phyloP scores from a whole-genome alignment of 495 filamentous ascomycete species.

The Pseudomonodictys pantanalensis region DNA sequence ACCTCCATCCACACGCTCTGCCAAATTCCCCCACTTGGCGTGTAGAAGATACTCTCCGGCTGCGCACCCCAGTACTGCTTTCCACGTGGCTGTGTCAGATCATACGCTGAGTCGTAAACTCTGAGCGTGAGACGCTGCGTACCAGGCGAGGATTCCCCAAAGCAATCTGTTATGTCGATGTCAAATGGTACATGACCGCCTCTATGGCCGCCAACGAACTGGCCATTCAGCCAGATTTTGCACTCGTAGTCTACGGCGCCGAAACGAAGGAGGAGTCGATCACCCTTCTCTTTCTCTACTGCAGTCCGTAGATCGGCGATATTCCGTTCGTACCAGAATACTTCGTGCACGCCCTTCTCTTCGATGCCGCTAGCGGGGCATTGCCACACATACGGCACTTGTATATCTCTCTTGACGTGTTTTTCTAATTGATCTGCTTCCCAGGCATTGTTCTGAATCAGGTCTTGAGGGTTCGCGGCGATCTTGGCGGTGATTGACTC shows the following conservation, averaged over 20 bases:
- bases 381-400: conserved; percentile 60
- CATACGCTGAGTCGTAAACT: conserved; percentile 50
- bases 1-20: conserved; percentile 65
- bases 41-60: conserved; percentile 62
- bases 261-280: conserved; percentile 57
- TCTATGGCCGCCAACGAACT: conserved; percentile 52
- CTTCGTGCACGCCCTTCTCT: conserved; percentile 55
- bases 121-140: conserved; percentile 31
- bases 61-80: conserved; percentile 58
- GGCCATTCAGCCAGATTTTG: conserved; percentile 61
- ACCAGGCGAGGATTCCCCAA: conserved; percentile 47
- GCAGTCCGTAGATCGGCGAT: conserved; percentile 48
- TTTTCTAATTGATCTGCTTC: conserved; percentile 21
- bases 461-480: conserved; percentile 4
- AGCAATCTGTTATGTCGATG: conserved; percentile 54
- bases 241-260: conserved; percentile 68
- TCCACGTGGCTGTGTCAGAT: conserved; percentile 65
- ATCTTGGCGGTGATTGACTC: conserved; percentile 12
- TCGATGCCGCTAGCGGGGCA: conserved; percentile 54
- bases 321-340: conserved; percentile 57
- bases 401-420: conserved; percentile 45
- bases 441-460: conserved; percentile 2
- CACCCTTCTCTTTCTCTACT: conserved; percentile 19
- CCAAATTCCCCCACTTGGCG: conserved; percentile 67
- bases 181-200: conserved; percentile 64